Base-by-base conservation (phyloP, 768 basidiomycete genomes). In the Rhizopogon vinicolor region DNA sequence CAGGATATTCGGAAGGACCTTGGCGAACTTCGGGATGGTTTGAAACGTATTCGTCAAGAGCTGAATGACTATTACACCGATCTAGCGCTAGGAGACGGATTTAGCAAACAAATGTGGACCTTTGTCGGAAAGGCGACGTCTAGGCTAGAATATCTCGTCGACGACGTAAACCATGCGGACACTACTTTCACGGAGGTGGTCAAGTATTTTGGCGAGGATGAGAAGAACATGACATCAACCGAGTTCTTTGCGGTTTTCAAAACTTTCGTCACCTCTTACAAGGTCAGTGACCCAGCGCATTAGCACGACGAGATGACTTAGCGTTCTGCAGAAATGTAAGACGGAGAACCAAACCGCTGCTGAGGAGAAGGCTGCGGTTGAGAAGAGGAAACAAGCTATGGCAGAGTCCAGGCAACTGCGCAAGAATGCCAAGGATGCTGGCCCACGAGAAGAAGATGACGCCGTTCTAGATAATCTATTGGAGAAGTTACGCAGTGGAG, bases 181-280 rank as follows among this genome's bases (percentile, higher is more conserved):
- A 78, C 87, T 1, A 85, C 84, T 0, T 93, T 93, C 65, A 78
- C 79, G 35, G 92, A 96, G 59, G 93, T 93, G 16, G 80, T 96
- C 56, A 85, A 79, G 54, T 96, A 93, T 66, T 99, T 90, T 65
- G 94, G 95, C 10, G 97, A 99, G 70, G 95, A 97, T 40, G 87
- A 91, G 61, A 90, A 87, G 70, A 88, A 77, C 58, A 85, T 88
- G 82, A 74, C 87, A 46, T 92, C 93, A 0, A 79, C 88, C 3
- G 96, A 98, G 64, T 99, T 98, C 75, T 99, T 93, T 72, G 93
- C 86, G 12, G 86, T 96, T 62, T 98, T 98, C 82, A 94, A 97
- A 74, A 97, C 92, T 2, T 99, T 99, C 63, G 82, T 95, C 28
- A 95, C 88, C 0, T 96, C 94, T 2, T 99, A 95, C 72, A 87